Evolutionary conservation across 768 basidiomycete genomes (phyloP), one percentile per base, ranked within the genome.

Genomic region (Boletus coccyginus): DNA sequence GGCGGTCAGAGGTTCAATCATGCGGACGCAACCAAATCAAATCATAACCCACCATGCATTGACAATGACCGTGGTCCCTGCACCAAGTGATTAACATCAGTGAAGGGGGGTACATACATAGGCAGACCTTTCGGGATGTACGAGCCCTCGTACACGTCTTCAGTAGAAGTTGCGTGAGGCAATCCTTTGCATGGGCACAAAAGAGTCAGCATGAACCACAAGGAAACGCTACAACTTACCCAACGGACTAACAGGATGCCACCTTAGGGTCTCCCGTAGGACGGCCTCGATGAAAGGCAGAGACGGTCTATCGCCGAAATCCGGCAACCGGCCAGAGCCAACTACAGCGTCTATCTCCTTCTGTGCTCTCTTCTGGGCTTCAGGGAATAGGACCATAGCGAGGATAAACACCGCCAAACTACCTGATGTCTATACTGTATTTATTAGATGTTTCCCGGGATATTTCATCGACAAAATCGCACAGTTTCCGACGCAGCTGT

Each of bases 401-500:
- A 70, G 69, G n/a, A 70, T 27, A 50, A 70, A 67, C 13, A 68
- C 52, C 0, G 56, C 46, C 46, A 69, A 46, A 16, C 44, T 57
- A 17, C 44, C 52, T 10, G 66, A 60, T 21, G 68, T 70, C 67
- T 70, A 19, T 17, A 42, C 41, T 38, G 2, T 21, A 33, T 2
- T 32, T 13, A 17, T 61, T 12, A 58, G 40, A 27, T 52, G n/a
- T 7, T 46, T 39, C 27, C 5, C 13, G 7, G 21, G 29, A 42
- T 11, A 14, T 48, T 14, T 16, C 12, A 42, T 32, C 10, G 36
- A 52, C 33, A 46, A 27, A n/a, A 42, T 39, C 68, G 33, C 46
- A 69, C 68, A 19, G 69, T 68, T 42, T 70, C 68, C 36, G 64
- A 66, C 2, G 53, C 68, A 50, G 66, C 68, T 70, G 42, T 5